phyloP scores from a whole-genome alignment of 192 early-diverging fungal genomes.

The Linnemannia exigua region DNA sequence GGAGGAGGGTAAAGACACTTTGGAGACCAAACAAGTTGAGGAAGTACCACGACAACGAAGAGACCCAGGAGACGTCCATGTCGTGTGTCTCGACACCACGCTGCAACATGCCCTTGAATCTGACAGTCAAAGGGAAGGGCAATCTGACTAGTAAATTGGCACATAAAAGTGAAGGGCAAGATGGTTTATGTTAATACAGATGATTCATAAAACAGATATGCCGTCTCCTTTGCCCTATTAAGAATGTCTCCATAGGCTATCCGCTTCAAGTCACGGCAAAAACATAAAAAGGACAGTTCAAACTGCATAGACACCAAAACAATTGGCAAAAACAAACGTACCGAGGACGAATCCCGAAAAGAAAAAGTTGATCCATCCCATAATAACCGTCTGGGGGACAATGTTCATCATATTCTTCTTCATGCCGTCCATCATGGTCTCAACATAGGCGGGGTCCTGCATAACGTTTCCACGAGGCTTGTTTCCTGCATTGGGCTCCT shows the following conservation, averaged over 20 bases:
- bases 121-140: conserved; percentile 95
- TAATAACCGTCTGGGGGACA: conserved; percentile 98
- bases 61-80: conserved; percentile 99
- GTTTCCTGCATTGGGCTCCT: conserved; percentile 80
- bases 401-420: conserved; percentile 98
- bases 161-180: background rate
- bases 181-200: background rate
- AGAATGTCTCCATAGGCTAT: too few relatives aligned
- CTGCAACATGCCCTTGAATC: conserved; percentile 99
- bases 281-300: too few relatives aligned
- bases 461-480: conserved; percentile 83
- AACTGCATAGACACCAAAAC: too few relatives aligned
- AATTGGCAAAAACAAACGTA: conserved; percentile 59
- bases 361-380: conserved; percentile 99
- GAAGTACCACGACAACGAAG: conserved; percentile 98
- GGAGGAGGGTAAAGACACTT: conserved; percentile 91
- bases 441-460: conserved; percentile 94
- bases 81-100: conserved; percentile 94
- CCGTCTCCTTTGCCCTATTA: background rate
- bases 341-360: conserved; percentile 97
- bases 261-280: too few relatives aligned
- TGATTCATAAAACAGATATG: background rate
- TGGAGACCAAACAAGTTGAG: conserved; percentile 96
- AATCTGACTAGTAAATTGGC: conserved; percentile 84
- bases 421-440: conserved; percentile 97